Evolutionary conservation across 228 moss, liverwort and hornwort genomes (phyloP).

Genomic region (Sphagnum fallax): DNA sequence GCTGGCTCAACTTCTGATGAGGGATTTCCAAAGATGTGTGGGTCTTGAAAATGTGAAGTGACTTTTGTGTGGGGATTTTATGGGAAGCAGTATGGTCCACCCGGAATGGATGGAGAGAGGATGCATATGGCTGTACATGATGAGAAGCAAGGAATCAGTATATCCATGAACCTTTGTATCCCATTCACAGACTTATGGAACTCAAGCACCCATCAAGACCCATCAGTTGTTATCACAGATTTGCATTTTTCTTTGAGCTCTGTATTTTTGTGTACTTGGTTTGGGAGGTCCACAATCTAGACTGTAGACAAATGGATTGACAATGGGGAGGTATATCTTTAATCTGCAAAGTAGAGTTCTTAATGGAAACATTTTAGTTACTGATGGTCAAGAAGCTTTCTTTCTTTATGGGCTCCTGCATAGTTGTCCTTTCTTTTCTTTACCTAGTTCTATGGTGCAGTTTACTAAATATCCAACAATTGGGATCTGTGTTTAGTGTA

Average conservation of each 20-base stretch:
- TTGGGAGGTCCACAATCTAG: slow-evolving; percentile 60
- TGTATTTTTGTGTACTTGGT: slow-evolving; percentile 69
- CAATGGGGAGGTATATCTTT: no score
- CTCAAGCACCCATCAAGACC: slow-evolving; percentile 18
- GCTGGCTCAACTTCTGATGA: not conserved
- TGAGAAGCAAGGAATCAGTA: slow-evolving; percentile 52
- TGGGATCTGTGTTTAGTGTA: no score
- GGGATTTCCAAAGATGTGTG: not conserved
- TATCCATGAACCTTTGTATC: slow-evolving; percentile 74
- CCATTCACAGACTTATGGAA: slow-evolving; percentile 55
- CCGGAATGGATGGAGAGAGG: slow-evolving; percentile 76
- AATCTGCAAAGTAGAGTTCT: no score
- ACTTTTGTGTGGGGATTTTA: not conserved
- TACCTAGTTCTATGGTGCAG: no score
- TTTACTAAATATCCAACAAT: no score
- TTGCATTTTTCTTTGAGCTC: slow-evolving; percentile 58
- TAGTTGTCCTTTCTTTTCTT: no score
- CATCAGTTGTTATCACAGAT: slow-evolving; percentile 63
- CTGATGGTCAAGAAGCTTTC: no score
- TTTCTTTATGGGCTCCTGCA: no score
- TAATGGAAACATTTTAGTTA: no score
- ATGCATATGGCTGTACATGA: slow-evolving; percentile 58
- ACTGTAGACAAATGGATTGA: not conserved
- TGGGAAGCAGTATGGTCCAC: slow-evolving; percentile 66
- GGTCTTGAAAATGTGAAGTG: not conserved